Evolutionary conservation across 2,329 filamentous ascomycete species (phyloP).

Genomic region (Endoconidiophora laricicola): DNA sequence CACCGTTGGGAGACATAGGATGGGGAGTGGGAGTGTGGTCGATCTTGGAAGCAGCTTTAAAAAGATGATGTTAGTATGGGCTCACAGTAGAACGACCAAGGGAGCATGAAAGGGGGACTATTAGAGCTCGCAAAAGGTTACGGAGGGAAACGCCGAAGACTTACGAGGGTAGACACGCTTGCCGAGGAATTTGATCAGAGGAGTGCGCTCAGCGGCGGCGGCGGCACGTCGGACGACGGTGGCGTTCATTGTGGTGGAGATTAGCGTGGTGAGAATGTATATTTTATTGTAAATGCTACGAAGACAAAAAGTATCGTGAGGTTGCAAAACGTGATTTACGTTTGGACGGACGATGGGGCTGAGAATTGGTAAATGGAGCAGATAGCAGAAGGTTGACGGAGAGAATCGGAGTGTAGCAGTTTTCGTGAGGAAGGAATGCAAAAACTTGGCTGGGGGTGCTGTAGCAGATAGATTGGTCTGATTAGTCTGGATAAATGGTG

Average conservation of each 20-base stretch:
- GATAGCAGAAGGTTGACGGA: background rate
- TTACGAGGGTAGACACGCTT: slow-evolving; percentile 42
- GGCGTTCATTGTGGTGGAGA: slow-evolving; percentile 29
- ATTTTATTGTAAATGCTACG: background rate
- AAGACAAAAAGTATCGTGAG: background rate
- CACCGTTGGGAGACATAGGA: slow-evolving; percentile 50
- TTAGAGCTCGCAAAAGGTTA: slow-evolving; percentile 5
- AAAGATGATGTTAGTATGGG: slow-evolving; percentile 13
- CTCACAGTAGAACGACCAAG: slow-evolving; percentile 13
- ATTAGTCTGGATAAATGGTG: slow-evolving; percentile 1
- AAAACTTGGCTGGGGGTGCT: background rate
- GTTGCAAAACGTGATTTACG: background rate
- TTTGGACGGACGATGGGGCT: background rate
- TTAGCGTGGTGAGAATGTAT: background rate
- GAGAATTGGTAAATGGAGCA: background rate
- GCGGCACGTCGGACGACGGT: slow-evolving; percentile 40
- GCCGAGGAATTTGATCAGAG: slow-evolving; percentile 46
- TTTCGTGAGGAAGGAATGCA: background rate
- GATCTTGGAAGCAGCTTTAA: slow-evolving; percentile 38
- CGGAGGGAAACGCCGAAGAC: slow-evolving; percentile 16
- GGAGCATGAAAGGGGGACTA: background rate
- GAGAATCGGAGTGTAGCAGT: background rate
- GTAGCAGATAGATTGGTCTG: background rate
- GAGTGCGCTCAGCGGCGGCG: slow-evolving; percentile 38
- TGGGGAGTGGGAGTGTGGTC: slow-evolving; percentile 61